Percentiles rank a stretch among this genome's conserved stretches.
phyloP scores from a whole-genome alignment of 495 filamentous ascomycete species.

The Lepidopterella palustris region DNA sequence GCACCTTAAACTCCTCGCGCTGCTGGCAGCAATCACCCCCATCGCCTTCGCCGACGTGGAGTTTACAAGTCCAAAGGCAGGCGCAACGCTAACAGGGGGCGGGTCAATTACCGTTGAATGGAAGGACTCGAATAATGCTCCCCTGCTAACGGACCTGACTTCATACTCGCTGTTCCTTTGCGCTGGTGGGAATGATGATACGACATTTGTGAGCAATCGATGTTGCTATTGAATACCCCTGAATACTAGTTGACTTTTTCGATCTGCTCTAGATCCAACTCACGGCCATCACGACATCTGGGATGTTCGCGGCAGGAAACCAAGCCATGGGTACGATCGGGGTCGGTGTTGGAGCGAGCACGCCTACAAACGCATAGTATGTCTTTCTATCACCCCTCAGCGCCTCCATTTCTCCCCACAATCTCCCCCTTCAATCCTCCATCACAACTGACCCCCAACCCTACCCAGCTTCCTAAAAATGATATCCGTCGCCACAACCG shows the following conservation, averaged over 20 bases:
- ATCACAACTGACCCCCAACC: background rate
- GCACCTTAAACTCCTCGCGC: slow-evolving; percentile 35
- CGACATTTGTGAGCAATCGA: slow-evolving; percentile 37
- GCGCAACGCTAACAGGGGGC: slow-evolving; percentile 43
- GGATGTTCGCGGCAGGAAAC: slow-evolving; percentile 45
- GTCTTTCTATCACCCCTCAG: slow-evolving; percentile 9
- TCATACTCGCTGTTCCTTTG: slow-evolving; percentile 58
- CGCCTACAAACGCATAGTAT: slow-evolving; percentile 56
- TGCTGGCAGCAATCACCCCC: slow-evolving; percentile 42
- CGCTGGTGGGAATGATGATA: slow-evolving; percentile 53
- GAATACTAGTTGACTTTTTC: background rate
- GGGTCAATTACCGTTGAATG: slow-evolving; percentile 49
- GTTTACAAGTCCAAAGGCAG: slow-evolving; percentile 49
- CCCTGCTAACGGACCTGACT: slow-evolving; percentile 45
- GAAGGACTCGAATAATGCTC: slow-evolving; percentile 50
- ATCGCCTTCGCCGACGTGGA: slow-evolving; percentile 49
- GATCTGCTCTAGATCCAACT: slow-evolving; percentile 40
- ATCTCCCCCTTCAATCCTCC: background rate
- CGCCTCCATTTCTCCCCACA: background rate
- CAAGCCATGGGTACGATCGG: slow-evolving; percentile 46
- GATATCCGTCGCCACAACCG: slow-evolving; percentile 45
- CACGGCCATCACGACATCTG: slow-evolving; percentile 37
- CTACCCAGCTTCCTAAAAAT: slow-evolving; percentile 59
- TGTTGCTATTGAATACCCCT: slow-evolving; percentile 1
- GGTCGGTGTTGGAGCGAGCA: slow-evolving; percentile 42